Conservation (phyloP, 331 rosid genomes). For the Arachis monticola region DNA sequence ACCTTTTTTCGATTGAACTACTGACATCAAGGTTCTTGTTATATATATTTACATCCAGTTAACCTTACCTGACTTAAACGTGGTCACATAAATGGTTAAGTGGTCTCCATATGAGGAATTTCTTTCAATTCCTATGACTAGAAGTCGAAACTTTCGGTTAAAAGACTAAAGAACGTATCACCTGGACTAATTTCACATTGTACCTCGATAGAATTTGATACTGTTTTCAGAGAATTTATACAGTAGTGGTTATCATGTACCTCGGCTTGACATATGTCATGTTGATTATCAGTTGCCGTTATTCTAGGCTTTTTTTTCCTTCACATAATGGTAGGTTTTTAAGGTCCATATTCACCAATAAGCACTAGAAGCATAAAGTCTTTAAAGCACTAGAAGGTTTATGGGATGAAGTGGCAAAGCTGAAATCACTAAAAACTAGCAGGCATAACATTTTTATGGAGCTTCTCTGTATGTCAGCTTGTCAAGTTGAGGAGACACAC, state of each 20-base stretch:
- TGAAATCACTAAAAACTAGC: constrained; percentile 25
- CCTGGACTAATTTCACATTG: too few relatives aligned
- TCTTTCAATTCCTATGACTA: too few relatives aligned
- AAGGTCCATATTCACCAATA: constrained; percentile 29
- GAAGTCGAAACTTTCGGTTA: too few relatives aligned
- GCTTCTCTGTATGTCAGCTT: constrained; percentile 39
- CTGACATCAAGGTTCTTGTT: too few relatives aligned
- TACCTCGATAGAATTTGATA: constrained; percentile 43
- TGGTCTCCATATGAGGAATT: too few relatives aligned
- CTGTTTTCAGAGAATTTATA: constrained; percentile 45
- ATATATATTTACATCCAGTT: too few relatives aligned
- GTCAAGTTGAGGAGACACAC: constrained; percentile 43
- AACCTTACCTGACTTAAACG: too few relatives aligned
- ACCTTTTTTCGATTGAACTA: too few relatives aligned
- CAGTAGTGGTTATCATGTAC: constrained; percentile 23
- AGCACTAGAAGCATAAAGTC: constrained; percentile 21
- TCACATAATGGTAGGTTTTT: constrained; percentile 26
- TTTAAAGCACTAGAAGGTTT: background rate
- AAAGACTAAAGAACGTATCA: too few relatives aligned
- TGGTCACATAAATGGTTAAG: too few relatives aligned
- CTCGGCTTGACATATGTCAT: constrained; percentile 41
- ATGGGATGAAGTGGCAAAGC: constrained; percentile 20
- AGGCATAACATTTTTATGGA: constrained; percentile 11
- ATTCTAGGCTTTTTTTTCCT: constrained; percentile 37
- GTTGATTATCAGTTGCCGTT: constrained; percentile 37